phyloP scores from a whole-genome alignment of 768 basidiomycete genomes.

The Favolaschia claudopus region DNA sequence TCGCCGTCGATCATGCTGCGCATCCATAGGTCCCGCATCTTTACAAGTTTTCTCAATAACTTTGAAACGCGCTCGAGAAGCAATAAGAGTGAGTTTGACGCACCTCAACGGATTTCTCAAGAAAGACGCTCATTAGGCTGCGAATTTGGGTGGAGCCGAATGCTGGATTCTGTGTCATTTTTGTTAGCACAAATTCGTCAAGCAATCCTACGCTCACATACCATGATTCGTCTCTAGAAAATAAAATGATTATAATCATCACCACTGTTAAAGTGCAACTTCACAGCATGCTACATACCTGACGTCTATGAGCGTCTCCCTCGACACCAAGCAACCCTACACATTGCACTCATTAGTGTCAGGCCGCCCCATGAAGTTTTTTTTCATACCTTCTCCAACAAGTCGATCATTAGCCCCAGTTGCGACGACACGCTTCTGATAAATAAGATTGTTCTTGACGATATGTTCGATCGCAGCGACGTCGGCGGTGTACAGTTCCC shows the following conservation, averaged over 20 bases:
- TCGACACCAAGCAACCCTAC: conserved; percentile 4
- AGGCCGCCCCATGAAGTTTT: background rate
- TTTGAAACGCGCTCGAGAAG: too few relatives aligned
- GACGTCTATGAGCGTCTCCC: conserved; percentile 12
- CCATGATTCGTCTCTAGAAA: conserved; percentile 13
- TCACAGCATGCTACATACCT: too few relatives aligned
- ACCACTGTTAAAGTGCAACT: background rate
- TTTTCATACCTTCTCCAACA: background rate
- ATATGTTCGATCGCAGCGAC: background rate
- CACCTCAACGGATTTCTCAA: conserved; percentile 42
- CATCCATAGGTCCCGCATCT: conserved; percentile 18
- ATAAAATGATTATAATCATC: too few relatives aligned
- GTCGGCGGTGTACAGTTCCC: conserved; percentile 2
- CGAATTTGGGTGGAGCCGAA: conserved; percentile 51
- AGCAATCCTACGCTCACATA: background rate
- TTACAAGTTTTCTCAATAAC: too few relatives aligned
- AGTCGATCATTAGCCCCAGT: background rate
- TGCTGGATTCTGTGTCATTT: conserved; percentile 51
- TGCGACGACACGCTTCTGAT: background rate
- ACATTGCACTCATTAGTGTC: background rate
- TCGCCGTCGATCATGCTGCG: background rate
- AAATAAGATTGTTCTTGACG: background rate
- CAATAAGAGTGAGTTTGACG: background rate
- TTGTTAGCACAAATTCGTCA: background rate
- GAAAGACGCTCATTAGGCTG: conserved; percentile 42